A percentile compares a stretch with the other conserved stretches of the same genome.
Evolutionary conservation across 495 filamentous ascomycete genomes (phyloP).

Genomic region (Xylaria curta): DNA sequence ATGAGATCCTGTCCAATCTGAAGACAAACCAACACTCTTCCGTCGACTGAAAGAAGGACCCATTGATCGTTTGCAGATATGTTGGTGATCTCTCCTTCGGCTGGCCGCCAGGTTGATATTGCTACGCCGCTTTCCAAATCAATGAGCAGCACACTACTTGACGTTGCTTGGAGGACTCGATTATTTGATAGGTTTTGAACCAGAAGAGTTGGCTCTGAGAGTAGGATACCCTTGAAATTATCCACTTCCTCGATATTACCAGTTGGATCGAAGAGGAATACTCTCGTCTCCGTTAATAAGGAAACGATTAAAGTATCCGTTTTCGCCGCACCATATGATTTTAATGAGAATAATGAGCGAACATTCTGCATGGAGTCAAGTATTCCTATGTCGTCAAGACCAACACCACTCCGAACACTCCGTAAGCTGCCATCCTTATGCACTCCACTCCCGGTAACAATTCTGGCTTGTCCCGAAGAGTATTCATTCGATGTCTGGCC

Average conservation of each 20-base stretch:
- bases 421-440: constrained; percentile 84
- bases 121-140: constrained; percentile 74
- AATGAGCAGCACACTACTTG: constrained; percentile 63
- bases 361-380: constrained; percentile 77
- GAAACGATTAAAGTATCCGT: constrained; percentile 79
- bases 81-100: constrained; percentile 70
- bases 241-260: constrained; percentile 89
- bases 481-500: constrained; percentile 78
- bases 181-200: constrained; percentile 66
- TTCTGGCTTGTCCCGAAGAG: constrained; percentile 91
- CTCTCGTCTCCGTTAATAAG: constrained; percentile 81
- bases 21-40: constrained; percentile 69
- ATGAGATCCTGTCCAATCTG: constrained; percentile 64
- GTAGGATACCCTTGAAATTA: constrained; percentile 68
- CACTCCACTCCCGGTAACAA: constrained; percentile 90
- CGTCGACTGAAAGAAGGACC: constrained; percentile 76
- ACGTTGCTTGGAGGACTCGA: constrained; percentile 80
- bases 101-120: constrained; percentile 70
- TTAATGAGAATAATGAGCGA: constrained; percentile 64
- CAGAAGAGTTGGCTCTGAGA: constrained; percentile 76
- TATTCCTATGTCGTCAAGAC: constrained; percentile 85
- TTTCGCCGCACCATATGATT: constrained; percentile 53
- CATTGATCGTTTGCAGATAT: constrained; percentile 73
- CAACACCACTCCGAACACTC: constrained; percentile 91
- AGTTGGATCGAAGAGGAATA: constrained; percentile 75